Conservation (phyloP, 345 rosid species). For the Sonneratia caseolaris region DNA sequence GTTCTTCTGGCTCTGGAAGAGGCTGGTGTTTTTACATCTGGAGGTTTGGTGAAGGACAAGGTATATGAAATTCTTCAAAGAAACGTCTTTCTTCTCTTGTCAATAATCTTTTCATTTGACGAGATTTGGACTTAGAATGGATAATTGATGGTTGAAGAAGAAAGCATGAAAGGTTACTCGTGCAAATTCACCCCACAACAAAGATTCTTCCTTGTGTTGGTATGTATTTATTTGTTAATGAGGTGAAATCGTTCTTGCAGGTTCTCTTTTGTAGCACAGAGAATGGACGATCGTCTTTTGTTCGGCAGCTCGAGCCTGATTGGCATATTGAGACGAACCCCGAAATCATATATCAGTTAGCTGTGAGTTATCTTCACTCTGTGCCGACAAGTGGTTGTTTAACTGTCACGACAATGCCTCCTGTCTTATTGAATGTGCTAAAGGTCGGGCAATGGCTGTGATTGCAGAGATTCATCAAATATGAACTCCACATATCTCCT, state of each 20-base stretch:
- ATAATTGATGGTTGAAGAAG: not conserved
- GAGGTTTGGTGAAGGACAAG: conserved; percentile 95
- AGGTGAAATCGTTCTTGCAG: conserved; percentile 28
- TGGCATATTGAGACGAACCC: conserved; percentile 93
- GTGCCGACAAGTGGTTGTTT: not conserved
- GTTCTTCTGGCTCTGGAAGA: conserved; percentile 76
- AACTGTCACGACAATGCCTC: not conserved
- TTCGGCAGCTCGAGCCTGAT: conserved; percentile 94
- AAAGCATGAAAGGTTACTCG: not conserved
- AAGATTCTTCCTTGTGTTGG: not conserved
- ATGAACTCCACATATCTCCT: conserved; percentile 71
- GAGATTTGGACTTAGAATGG: not conserved
- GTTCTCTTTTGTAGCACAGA: conserved; percentile 96
- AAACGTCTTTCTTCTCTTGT: not conserved
- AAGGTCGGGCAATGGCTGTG: not conserved
- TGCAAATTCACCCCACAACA: not conserved
- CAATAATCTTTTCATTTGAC: not conserved
- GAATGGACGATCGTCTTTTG: conserved; percentile 81
- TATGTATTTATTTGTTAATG: not conserved
- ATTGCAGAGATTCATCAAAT: conserved; percentile 86
- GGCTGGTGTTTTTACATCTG: conserved; percentile 85
- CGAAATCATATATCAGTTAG: conserved; percentile 65
- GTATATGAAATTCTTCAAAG: conserved; percentile 17
- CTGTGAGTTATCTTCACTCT: conserved; percentile 42
- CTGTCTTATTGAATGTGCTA: not conserved